Conservation (phyloP, 345 rosid species). For the Clausena lansium region DNA sequence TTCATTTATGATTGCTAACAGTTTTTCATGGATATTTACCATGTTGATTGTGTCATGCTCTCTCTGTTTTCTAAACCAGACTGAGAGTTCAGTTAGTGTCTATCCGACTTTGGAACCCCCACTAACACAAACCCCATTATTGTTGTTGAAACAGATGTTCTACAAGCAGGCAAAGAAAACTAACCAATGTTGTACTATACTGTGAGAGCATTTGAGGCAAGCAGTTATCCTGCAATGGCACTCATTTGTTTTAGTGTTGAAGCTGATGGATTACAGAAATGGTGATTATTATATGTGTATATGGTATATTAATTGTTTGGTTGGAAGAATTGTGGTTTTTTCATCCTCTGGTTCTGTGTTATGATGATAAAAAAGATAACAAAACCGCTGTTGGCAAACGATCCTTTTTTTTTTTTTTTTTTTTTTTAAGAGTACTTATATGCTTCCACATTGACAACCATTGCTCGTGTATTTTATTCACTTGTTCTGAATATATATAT, state of each 20-base stretch:
- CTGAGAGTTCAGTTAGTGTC: not conserved
- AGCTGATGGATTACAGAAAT: constrained; percentile 7
- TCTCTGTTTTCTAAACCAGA: too few relatives aligned
- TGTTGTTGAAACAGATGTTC: constrained; percentile 76
- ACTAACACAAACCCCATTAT: constrained; percentile 10
- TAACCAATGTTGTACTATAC: constrained; percentile 85
- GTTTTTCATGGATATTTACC: not conserved
- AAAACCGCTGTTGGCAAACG: not conserved
- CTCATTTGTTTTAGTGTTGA: constrained; percentile 17
- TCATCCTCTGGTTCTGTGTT: constrained; percentile 11
- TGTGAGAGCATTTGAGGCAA: constrained; percentile 41
- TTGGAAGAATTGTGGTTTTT: constrained; percentile 20
- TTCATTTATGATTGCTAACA: not conserved
- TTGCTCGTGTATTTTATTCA: not conserved
- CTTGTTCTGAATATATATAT: not conserved
- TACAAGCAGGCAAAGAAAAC: constrained; percentile 99
- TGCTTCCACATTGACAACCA: not conserved
- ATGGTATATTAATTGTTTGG: constrained; percentile 31
- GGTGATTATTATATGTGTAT: constrained; percentile 27
- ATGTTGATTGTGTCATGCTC: not conserved
- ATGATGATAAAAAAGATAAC: constrained; percentile 17
- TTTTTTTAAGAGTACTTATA: not conserved
- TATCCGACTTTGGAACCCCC: not conserved
- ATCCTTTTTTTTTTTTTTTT: not conserved
- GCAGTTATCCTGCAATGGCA: constrained; percentile 2